phyloP scores from a whole-genome alignment of 2,329 filamentous ascomycete species.

The Elsinoe arachidis region DNA sequence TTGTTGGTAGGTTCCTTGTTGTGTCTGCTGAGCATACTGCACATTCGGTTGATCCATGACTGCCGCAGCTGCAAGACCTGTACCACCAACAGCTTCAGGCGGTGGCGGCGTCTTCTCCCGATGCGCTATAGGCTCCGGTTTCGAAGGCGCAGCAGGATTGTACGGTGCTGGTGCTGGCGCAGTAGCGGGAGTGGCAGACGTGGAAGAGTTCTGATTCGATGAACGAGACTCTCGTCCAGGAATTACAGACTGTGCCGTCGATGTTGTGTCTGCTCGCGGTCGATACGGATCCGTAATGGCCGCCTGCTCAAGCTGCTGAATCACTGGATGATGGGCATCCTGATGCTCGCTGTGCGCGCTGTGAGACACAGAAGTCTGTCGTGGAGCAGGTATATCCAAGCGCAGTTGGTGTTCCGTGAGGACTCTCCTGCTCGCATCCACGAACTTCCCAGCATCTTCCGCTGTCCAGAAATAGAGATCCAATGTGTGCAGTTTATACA shows the following conservation, averaged over 20 bases:
- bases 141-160: slow-evolving; percentile 69
- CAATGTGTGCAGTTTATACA: slow-evolving; percentile 66
- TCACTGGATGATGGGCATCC: slow-evolving; percentile 56
- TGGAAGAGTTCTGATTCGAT: slow-evolving; percentile 18
- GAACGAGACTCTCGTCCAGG: slow-evolving; percentile 22
- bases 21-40: slow-evolving; percentile 9
- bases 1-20: not conserved
- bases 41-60: slow-evolving; percentile 26
- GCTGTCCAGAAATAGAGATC: slow-evolving; percentile 76
- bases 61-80: slow-evolving; percentile 33
- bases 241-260: slow-evolving; percentile 19
- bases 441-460: slow-evolving; percentile 60
- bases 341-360: slow-evolving; percentile 34
- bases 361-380: slow-evolving; percentile 39
- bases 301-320: slow-evolving; percentile 63
- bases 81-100: slow-evolving; percentile 51
- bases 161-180: slow-evolving; percentile 57
- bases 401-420: slow-evolving; percentile 50
- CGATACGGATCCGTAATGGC: slow-evolving; percentile 56
- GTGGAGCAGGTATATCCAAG: slow-evolving; percentile 52
- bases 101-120: slow-evolving; percentile 74
- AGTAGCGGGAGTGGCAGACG: slow-evolving; percentile 28
- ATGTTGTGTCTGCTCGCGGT: slow-evolving; percentile 29
- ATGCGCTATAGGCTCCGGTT: slow-evolving; percentile 61
- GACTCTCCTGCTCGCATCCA: slow-evolving; percentile 59